These are phyloP conservation scores for Galerina marginata DNA, from an alignment of 768 basidiomycete species.

Conservation along the genomic window DNA sequence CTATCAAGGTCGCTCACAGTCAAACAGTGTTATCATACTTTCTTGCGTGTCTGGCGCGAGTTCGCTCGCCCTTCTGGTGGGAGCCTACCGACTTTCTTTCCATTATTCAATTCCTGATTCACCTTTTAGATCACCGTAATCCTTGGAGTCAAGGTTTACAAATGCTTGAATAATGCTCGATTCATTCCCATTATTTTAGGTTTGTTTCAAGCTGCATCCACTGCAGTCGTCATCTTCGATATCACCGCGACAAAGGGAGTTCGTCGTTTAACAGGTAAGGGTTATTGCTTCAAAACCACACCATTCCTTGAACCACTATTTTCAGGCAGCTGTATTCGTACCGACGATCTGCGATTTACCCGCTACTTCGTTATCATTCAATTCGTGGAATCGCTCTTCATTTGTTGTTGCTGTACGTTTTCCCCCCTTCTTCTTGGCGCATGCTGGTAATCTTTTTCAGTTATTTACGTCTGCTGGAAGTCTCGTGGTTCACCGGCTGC, in stretches of 20 bases:
- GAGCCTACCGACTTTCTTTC: background rate
- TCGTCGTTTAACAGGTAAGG: conserved; percentile 55
- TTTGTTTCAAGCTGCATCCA: conserved; percentile 47
- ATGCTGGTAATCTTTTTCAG: conserved; percentile 32
- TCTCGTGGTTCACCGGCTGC: conserved; percentile 54
- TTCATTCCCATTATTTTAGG: conserved; percentile 50
- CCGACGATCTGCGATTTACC: conserved; percentile 38
- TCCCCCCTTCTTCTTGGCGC: background rate
- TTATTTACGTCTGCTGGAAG: conserved; percentile 60
- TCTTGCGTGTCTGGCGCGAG: conserved; percentile 40
- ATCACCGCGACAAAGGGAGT: conserved; percentile 40
- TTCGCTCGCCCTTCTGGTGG: conserved; percentile 48
- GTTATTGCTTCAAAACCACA: background rate
- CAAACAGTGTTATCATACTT: conserved; percentile 40
- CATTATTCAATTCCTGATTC: background rate
- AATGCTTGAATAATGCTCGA: conserved; percentile 65
- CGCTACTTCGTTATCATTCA: conserved; percentile 53
- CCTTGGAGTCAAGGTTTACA: conserved; percentile 69
- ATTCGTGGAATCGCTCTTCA: conserved; percentile 59
- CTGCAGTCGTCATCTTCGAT: conserved; percentile 48
- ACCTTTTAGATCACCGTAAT: conserved; percentile 59
- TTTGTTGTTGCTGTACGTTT: conserved; percentile 63
- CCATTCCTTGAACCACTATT: conserved; percentile 2
- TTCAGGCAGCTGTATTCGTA: conserved; percentile 55
- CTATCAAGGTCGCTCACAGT: conserved; percentile 8